Percentiles rank a stretch among this genome's conserved stretches.
phyloP scores from a whole-genome alignment of 1,139 yeast genomes.

The Casaregolazyma suthepensis region DNA sequence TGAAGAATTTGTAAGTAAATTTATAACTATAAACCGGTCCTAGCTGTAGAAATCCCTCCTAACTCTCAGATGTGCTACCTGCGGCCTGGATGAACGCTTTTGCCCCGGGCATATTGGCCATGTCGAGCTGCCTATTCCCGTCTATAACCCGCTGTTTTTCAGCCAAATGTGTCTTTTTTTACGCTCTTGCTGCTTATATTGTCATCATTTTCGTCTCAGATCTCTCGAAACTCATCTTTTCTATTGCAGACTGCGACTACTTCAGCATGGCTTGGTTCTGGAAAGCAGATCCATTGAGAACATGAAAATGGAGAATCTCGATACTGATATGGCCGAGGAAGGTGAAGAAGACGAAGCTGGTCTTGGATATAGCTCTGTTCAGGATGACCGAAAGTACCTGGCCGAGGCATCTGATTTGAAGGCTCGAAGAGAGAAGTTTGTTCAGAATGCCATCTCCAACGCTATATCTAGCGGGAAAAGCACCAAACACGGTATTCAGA shows the following conservation, averaged over 20 bases:
- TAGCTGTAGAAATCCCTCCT: neutral
- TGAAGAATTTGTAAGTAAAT: constrained; percentile 51
- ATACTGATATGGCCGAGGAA: constrained; percentile 36
- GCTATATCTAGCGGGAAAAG: constrained; percentile 81
- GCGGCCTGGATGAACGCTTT: constrained; percentile 89
- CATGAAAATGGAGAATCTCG: constrained; percentile 41
- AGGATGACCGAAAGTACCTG: constrained; percentile 21
- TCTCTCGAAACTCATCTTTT: constrained; percentile 64
- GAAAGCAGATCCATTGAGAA: constrained; percentile 72
- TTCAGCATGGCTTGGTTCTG: constrained; percentile 82
- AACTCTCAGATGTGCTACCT: constrained; percentile 62
- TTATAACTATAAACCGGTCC: neutral
- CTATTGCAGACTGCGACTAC: constrained; percentile 69
- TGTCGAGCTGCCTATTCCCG: constrained; percentile 92
- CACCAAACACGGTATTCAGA: constrained; percentile 57
- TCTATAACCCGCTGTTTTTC: constrained; percentile 91
- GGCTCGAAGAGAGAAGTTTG: constrained; percentile 61
- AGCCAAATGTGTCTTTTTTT: constrained; percentile 79
- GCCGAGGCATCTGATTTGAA: constrained; percentile 39
- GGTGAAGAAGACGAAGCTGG: constrained; percentile 32
- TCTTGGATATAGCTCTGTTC: constrained; percentile 13
- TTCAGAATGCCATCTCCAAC: constrained; percentile 57
- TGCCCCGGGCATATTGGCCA: constrained; percentile 99
- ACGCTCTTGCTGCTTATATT: constrained; percentile 81
- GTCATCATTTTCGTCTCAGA: constrained; percentile 76